These are phyloP conservation scores for Lactarius sanguifluus DNA, from an alignment of 768 basidiomycete genomes.

Conservation along the genomic window DNA sequence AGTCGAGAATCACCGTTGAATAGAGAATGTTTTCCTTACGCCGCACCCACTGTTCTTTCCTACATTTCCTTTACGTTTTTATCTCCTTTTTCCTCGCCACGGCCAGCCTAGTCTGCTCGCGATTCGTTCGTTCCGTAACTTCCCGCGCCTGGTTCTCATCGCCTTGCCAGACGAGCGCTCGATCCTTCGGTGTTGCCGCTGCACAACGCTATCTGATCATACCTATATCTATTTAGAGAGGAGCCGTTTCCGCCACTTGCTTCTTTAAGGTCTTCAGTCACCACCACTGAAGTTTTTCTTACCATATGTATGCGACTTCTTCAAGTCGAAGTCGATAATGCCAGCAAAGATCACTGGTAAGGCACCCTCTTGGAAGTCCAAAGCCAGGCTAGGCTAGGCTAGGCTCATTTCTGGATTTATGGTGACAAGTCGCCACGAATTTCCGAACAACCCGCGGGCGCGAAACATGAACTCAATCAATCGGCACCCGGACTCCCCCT, in stretches of 20 bases:
- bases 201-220: conserved; percentile 20
- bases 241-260: conserved; percentile 3
- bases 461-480: conserved; percentile 3
- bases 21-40: background rate
- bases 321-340: conserved; percentile 14
- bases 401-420: conserved; percentile 3
- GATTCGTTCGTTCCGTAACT: background rate
- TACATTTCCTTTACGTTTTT: background rate
- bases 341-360: background rate
- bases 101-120: background rate
- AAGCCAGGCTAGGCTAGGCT: conserved; percentile 8
- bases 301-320: background rate
- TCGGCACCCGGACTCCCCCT: conserved; percentile 1
- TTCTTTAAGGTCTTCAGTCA: conserved; percentile 3
- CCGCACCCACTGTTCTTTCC: background rate
- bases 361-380: background rate
- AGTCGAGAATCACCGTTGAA: background rate
- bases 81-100: background rate
- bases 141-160: background rate
- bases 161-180: background rate
- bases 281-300: conserved; percentile 2
- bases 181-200: background rate
- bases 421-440: conserved; percentile 17
- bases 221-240: background rate
- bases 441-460: conserved; percentile 8